phyloP scores from a whole-genome alignment of 805 yeast species.

The Suhomyces vadensis region DNA sequence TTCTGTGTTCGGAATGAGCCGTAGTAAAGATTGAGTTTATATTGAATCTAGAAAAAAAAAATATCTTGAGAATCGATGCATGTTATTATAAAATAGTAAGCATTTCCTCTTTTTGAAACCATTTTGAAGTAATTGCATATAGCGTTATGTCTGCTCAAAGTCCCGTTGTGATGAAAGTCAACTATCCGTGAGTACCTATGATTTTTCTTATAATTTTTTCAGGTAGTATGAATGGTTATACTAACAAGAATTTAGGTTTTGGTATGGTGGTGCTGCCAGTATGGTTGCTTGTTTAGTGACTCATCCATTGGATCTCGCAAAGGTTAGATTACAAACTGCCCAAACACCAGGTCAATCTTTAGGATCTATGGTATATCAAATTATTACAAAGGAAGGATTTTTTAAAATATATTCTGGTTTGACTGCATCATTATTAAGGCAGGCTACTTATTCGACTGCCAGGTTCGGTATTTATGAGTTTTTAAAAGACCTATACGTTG shows the following conservation, averaged over 20 bases:
- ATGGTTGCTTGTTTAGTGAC: conserved; percentile 66
- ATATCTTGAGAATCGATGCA: background rate
- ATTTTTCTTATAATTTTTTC: background rate
- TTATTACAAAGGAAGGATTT: conserved; percentile 64
- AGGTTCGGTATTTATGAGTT: conserved; percentile 85
- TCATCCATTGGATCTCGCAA: conserved; percentile 85
- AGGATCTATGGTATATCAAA: conserved; percentile 58
- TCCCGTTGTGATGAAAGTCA: conserved; percentile 11
- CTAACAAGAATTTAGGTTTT: conserved; percentile 38
- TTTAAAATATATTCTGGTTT: conserved; percentile 77
- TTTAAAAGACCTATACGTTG: conserved; percentile 55
- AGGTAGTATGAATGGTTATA: too few species aligned
- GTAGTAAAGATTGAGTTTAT: background rate
- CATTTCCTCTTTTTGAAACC: background rate
- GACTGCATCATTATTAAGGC: conserved; percentile 79
- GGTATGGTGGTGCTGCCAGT: conserved; percentile 72
- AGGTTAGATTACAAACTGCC: conserved; percentile 84
- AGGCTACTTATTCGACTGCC: conserved; percentile 84
- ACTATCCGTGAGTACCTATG: conserved; percentile 15
- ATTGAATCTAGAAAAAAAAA: background rate
- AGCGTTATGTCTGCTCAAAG: background rate
- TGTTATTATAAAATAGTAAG: background rate
- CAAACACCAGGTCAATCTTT: conserved; percentile 62
- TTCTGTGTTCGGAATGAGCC: background rate
- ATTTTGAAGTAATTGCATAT: background rate